phyloP scores from a whole-genome alignment of 176 grass and related monocot genomes.

The sorghum (Sorghum bicolor) region DNA sequence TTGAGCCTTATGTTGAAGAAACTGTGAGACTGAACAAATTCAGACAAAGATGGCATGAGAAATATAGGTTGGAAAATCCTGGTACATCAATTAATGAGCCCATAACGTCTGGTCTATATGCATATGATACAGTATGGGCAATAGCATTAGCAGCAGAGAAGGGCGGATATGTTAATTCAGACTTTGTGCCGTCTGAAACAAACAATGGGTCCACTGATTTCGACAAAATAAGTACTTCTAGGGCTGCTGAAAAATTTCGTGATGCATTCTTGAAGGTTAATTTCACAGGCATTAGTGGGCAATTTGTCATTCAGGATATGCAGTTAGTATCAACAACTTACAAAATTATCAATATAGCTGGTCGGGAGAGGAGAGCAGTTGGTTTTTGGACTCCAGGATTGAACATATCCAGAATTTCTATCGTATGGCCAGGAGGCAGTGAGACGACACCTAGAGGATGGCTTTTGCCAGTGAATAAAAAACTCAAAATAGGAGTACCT shows the following conservation, averaged over 20 bases:
- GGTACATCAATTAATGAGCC: conserved; percentile 25
- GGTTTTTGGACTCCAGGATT: conserved; percentile 34
- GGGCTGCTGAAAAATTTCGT: conserved; percentile 31
- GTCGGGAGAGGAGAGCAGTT: conserved; percentile 16
- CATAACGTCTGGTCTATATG: conserved; percentile 53
- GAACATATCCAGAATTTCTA: conserved; percentile 18
- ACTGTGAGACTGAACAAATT: conserved; percentile 23
- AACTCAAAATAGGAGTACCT: conserved; percentile 49
- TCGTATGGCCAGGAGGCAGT: conserved; percentile 52
- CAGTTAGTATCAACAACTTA: conserved; percentile 51
- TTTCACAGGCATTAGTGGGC: conserved; percentile 43
- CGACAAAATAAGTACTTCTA: conserved; percentile 40
- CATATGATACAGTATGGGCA: conserved; percentile 74
- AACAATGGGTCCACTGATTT: conserved; percentile 50
- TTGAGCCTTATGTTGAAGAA: conserved; percentile 49
- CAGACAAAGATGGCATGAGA: conserved; percentile 41
- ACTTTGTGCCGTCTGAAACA: conserved; percentile 20
- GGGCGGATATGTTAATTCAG: conserved; percentile 19
- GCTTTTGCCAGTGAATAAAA: conserved; percentile 50
- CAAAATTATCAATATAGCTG: conserved; percentile 53
- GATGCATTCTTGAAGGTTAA: conserved; percentile 27
- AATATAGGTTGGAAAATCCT: conserved; percentile 33
- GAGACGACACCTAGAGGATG: conserved; percentile 50
- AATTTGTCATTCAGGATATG: conserved; percentile 48
- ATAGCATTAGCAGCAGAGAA: conserved; percentile 55